Base-by-base conservation (phyloP, 108 stramenopile species). In the Discostella pseudostelligera region DNA sequence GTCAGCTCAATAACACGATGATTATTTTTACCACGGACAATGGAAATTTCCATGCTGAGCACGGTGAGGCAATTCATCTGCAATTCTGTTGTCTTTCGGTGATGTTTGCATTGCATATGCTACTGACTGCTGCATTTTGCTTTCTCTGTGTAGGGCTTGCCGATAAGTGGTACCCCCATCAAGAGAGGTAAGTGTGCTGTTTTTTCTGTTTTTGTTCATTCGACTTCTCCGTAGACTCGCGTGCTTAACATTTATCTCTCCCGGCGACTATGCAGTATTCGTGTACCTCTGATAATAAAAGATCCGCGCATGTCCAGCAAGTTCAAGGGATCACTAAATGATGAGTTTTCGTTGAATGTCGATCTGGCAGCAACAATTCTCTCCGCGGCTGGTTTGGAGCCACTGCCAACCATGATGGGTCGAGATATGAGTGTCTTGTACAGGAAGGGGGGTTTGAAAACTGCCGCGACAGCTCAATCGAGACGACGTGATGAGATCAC, bases 1-100 rank as follows among this genome's bases (percentile, higher is more conserved):
- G 76, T 2, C 29, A 72, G 13, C 68, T 74, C 43, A 59, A 88
- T 47, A 78, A 86, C 28, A 88, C 87, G 9, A 28, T 88, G 16
- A 81, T 85, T 39, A 88, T 88, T 12, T 83, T 88, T 36, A 88
- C 87, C 25, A 81, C 87, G 1, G 87, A 88, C 65, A 88, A 85
- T 72, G 83, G 77, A 6, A 81, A 81, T 39, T 79, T 85, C 59
- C 81, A 81, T 47, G 82, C 78, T 3, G 83, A 81, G 47, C 87
- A 51, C 26, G 55, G 55, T 56, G 35, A 56, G 53, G 6, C 12
- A 4, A 26, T 14, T 14, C 50, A 26, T 51, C n/a, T 56, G 28
- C 0, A n/a, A n/a, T n/a, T n/a, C n/a, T n/a, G n/a, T n/a, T n/a
- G n/a, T n/a, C n/a, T n/a, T n/a, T n/a, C n/a, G n/a, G n/a, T n/a